Evolutionary conservation across 1,284 basidiomycete genomes (phyloP), one percentile per base, ranked within the genome.

Genomic region (Pyrrhoderma lamaoense): DNA sequence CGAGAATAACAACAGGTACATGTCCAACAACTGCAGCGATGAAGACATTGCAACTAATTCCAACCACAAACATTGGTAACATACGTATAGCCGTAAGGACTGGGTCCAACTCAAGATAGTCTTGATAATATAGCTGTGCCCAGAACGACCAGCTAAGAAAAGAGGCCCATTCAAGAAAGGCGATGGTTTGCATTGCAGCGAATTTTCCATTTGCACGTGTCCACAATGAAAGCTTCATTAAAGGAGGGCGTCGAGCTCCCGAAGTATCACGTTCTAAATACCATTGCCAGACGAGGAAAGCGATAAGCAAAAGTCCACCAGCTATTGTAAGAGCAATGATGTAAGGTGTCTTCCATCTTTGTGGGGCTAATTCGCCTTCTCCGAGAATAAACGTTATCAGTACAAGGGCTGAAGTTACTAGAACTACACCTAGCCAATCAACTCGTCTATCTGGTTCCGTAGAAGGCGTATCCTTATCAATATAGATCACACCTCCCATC

Each of bases 401-500:
- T 0, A 89, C 81, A 11, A 94, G 70, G 0, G 88, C 91, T 0
- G 73, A 64, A 0, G 89, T 92, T 42, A 90, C 74, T 27, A 93
- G 66, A 16, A 79, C 68, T 0, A 85, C 86, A 3, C 93, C 92
- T 18, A 89, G 61, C 87, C 89, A 93, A 62, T 96, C 92, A 0
- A 95, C 72, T 0, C 85, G 73, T 21, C 67, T 68, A 57, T 89
- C 83, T 3, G 40, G 50, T 44, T 63, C 60, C 0, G 61, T 62
- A 3, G 62, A 60, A 5, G 64, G 57, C 3, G 56, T 55, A 51
- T 73, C 81, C 0, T 65, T 52, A 37, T 85, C 80, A 35, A 91
- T 75, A 3, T 73, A 71, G 13, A 79, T 52, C 0, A 74, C 58
- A 0, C 75, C 85, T 0, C 72, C 67, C 0, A 79, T 35, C 1